Evolutionary conservation across 495 filamentous ascomycete genomes (phyloP).

Genomic region (Aspergillus bertholletiae): DNA sequence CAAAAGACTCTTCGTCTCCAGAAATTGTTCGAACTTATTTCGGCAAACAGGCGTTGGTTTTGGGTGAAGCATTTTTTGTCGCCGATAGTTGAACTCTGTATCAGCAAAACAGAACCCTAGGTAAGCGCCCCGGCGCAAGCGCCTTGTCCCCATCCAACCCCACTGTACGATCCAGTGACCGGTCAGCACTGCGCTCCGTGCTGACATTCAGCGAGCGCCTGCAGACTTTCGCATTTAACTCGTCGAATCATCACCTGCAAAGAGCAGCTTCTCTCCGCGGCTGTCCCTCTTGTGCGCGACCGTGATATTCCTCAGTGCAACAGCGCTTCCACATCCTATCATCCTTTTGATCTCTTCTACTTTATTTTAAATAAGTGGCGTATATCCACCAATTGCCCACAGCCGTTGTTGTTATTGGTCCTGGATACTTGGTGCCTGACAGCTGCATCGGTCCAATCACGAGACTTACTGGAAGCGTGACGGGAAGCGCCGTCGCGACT

Average conservation of each 20-base stretch:
- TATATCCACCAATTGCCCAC: conserved; percentile 14
- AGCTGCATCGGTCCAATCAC: conserved; percentile 22
- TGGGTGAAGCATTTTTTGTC: conserved; percentile 16
- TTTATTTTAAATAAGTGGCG: conserved; percentile 5
- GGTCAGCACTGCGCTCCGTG: conserved; percentile 35
- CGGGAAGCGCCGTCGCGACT: conserved; percentile 21
- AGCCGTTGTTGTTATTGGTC: conserved; percentile 11
- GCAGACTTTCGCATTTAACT: conserved; percentile 35
- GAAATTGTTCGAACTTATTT: conserved; percentile 25
- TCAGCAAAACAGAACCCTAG: conserved; percentile 23
- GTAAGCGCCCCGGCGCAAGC: conserved; percentile 35
- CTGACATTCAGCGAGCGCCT: conserved; percentile 40
- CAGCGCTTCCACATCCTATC: conserved; percentile 26
- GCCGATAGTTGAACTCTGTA: conserved; percentile 14
- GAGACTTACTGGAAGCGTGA: conserved; percentile 26
- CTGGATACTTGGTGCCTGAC: conserved; percentile 20
- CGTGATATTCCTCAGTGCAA: conserved; percentile 23
- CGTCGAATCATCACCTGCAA: conserved; percentile 42
- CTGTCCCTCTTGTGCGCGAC: conserved; percentile 27
- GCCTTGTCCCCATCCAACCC: conserved; percentile 22
- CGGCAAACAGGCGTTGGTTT: conserved; percentile 23
- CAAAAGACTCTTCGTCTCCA: conserved; percentile 39
- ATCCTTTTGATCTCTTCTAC: conserved; percentile 7
- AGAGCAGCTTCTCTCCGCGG: conserved; percentile 21
- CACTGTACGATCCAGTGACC: conserved; percentile 43